phyloP scores from a whole-genome alignment of 257 asterid genomes.

The Przewalskia tangutica region DNA sequence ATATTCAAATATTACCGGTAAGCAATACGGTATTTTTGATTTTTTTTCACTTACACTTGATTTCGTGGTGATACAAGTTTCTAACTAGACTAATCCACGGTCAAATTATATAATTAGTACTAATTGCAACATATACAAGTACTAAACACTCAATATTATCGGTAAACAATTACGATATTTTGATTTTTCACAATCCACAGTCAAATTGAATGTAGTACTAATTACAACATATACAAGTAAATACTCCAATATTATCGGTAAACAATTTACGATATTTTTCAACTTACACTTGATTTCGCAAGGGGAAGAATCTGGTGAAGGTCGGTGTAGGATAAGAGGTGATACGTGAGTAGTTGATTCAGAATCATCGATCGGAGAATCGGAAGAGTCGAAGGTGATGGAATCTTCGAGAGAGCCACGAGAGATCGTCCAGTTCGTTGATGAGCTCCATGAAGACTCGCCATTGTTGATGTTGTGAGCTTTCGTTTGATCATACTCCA shows the following conservation, averaged over 20 bases:
- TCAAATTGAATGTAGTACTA: not conserved
- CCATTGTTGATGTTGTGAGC: not conserved
- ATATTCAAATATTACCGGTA: no score
- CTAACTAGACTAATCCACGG: not conserved
- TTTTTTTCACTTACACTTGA: not conserved
- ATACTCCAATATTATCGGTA: not conserved
- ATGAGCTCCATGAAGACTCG: not conserved
- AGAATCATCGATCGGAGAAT: conserved; percentile 13
- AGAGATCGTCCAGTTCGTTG: conserved; percentile 52
- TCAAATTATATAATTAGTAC: not conserved
- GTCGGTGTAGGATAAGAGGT: no score
- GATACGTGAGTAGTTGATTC: conserved; percentile 11
- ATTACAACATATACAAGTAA: not conserved
- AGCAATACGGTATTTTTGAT: no score
- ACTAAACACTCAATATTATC: no score
- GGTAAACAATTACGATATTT: no score
- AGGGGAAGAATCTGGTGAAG: conserved; percentile 32
- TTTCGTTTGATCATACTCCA: not conserved
- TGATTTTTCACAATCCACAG: no score
- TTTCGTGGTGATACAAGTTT: not conserved
- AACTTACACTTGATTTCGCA: conserved; percentile 67
- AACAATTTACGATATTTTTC: not conserved
- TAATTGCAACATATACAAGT: no score
- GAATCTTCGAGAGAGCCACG: conserved; percentile 46
- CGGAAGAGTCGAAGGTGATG: conserved; percentile 58